Base-by-base conservation (phyloP, 2,329 filamentous ascomycete genomes). In the Neonectria hederae region DNA sequence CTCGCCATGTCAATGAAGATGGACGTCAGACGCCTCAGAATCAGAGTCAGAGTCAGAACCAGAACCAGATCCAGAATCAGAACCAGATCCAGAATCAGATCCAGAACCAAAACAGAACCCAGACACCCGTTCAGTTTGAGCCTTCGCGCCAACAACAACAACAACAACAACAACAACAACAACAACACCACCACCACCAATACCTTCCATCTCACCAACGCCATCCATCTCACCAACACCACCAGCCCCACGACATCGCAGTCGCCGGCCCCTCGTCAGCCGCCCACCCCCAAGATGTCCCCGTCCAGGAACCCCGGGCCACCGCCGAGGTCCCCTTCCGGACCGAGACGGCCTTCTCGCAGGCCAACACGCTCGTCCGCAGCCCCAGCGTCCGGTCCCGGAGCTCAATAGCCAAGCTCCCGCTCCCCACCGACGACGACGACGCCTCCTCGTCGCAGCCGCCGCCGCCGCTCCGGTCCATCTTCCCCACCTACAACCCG, bases 401-500 rank as follows among this genome's bases (percentile, higher is more conserved):
- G 58, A 85, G 79, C 74, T 89, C 86, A 21, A 88, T 88, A 68
- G 84, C 85, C 54, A 89, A 89, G 69, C 77, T 81, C 24, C 86
- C 85, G 17, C 48, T 51, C 17, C 72, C 84, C 4, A 74, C 72
- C 26, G 79, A 81, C 22, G 76, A 72, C 26, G 79, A 81, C 24
- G 76, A 78, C 9, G 49, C 75, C 1, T 63, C 73, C 5, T 69
- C 73, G 22, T 66, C 75, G 46, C 75, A 75, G 54, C 76, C 75
- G 48, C 75, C 75, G 54, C 76, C 67, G 63, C 70, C 76, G 0
- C 84, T 92, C 71, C 85, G 87, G 32, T 94, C 91, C 24, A 93
- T 94, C 71, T 94, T 94, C 71, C 92, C 92, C 8, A 84, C 86
- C 30, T 94, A 93, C 74, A 89, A 94, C 72, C 89, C 88, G 3